Evolutionary conservation across 805 yeast species (phyloP).

Genomic region (Candida xyloterini): DNA sequence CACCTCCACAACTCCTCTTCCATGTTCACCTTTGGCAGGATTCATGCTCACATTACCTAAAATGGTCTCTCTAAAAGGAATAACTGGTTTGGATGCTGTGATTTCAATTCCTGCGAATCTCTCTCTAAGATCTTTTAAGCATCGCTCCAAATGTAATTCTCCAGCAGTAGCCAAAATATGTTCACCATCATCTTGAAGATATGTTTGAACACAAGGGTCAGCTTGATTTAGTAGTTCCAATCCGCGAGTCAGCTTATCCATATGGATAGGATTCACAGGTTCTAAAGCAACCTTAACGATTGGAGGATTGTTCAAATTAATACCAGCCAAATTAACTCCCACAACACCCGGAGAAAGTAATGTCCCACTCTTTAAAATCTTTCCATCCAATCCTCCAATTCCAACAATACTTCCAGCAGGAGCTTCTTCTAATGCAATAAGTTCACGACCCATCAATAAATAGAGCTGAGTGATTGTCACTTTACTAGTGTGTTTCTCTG

Average conservation of each 20-base stretch:
- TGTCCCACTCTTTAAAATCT: slow-evolving; percentile 84
- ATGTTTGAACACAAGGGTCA: slow-evolving; percentile 92
- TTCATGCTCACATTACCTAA: slow-evolving; percentile 45
- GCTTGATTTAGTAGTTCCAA: slow-evolving; percentile 76
- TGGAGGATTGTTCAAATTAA: slow-evolving; percentile 76
- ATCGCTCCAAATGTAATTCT: slow-evolving; percentile 91
- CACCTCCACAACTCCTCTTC: slow-evolving; percentile 49
- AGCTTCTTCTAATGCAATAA: slow-evolving; percentile 70
- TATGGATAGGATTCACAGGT: slow-evolving; percentile 80
- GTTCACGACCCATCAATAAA: slow-evolving; percentile 88
- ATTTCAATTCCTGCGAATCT: slow-evolving; percentile 91
- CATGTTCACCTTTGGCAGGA: slow-evolving; percentile 44
- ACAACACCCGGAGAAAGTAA: slow-evolving; percentile 52
- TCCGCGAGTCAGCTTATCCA: slow-evolving; percentile 74
- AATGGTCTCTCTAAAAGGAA: slow-evolving; percentile 90
- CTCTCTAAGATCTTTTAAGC: slow-evolving; percentile 84
- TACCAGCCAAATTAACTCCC: slow-evolving; percentile 76
- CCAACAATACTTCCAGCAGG: slow-evolving; percentile 97
- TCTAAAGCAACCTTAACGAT: slow-evolving; percentile 95
- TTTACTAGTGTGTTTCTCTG: slow-evolving; percentile 51
- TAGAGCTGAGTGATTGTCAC: slow-evolving; percentile 68
- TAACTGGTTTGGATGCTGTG: slow-evolving; percentile 84
- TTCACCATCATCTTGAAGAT: slow-evolving; percentile 87
- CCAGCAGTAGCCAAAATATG: slow-evolving; percentile 94
- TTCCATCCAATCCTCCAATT: slow-evolving; percentile 83